Conservation (phyloP, 441 rosid species). For the Populus hybrid region DNA sequence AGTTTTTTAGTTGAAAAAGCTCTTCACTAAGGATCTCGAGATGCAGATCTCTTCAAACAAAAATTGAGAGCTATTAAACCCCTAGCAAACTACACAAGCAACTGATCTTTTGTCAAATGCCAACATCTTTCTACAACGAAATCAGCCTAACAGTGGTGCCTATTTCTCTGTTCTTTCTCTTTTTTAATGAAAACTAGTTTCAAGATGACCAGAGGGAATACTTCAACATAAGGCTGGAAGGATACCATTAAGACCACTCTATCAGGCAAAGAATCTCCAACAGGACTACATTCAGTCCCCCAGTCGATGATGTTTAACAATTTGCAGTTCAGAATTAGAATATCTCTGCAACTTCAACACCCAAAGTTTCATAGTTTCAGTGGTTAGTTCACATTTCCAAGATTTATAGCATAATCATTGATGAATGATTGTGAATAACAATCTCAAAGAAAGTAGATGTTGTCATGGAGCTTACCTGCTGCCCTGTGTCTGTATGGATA, state of each 20-base stretch:
- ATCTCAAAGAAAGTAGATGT: not conserved
- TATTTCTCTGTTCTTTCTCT: not conserved
- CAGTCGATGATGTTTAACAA: not conserved
- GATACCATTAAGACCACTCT: conserved; percentile 2
- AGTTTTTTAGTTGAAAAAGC: too few species aligned
- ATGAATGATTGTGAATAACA: not conserved
- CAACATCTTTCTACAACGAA: not conserved
- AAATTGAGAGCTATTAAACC: not conserved
- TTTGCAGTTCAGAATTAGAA: not conserved
- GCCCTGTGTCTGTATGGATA: conserved; percentile 98
- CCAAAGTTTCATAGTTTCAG: not conserved
- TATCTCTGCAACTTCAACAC: not conserved
- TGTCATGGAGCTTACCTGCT: conserved; percentile 51
- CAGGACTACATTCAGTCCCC: not conserved
- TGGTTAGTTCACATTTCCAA: not conserved
- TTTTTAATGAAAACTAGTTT: not conserved
- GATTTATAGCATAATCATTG: not conserved
- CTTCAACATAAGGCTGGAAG: not conserved
- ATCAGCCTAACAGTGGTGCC: not conserved
- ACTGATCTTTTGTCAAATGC: too few species aligned
- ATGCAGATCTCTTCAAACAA: not conserved
- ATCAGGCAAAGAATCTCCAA: not conserved
- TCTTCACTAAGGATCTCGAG: too few species aligned
- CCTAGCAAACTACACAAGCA: too few species aligned
- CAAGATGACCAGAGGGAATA: not conserved